phyloP scores from a whole-genome alignment of 805 yeast species.

The Metschnikowia borealis region DNA sequence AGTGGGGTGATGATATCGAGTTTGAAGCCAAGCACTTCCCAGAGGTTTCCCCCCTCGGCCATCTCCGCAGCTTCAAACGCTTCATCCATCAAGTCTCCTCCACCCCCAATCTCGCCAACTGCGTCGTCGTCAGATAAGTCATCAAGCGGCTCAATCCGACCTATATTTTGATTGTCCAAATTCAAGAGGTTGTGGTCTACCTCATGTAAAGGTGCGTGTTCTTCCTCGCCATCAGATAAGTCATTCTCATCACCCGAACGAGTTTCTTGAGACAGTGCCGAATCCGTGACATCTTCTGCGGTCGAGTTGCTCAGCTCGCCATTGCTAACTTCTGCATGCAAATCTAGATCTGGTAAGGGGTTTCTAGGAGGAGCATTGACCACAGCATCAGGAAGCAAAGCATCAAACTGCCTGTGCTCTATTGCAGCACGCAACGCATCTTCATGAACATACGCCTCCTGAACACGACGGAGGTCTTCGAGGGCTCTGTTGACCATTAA shows the following conservation, averaged over 20 bases:
- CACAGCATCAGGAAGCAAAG: slow-evolving; percentile 1
- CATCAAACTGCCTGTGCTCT: slow-evolving; percentile 10
- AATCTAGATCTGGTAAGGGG: background rate
- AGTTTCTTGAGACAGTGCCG: background rate
- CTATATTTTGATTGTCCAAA: background rate
- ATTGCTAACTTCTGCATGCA: background rate
- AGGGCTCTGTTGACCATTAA: slow-evolving; percentile 14
- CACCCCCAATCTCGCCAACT: slow-evolving; percentile 14
- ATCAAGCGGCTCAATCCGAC: background rate
- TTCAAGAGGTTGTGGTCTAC: background rate
- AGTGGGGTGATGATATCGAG: slow-evolving; percentile 35
- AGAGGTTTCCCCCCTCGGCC: slow-evolving; percentile 23
- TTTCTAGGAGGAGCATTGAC: background rate
- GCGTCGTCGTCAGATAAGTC: slow-evolving; percentile 12
- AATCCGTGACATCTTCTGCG: background rate
- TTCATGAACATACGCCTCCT: slow-evolving; percentile 7
- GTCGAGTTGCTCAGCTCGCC: background rate
- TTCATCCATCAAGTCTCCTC: slow-evolving; percentile 13
- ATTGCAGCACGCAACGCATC: slow-evolving; percentile 13
- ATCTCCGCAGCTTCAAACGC: slow-evolving; percentile 16
- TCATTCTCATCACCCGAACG: background rate
- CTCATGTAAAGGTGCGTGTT: background rate
- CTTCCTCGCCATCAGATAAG: background rate
- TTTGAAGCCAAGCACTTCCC: slow-evolving; percentile 34
- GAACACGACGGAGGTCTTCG: slow-evolving; percentile 14